Conservation (phyloP, 139 green algal species). For the Chlamydomonas urium region DNA sequence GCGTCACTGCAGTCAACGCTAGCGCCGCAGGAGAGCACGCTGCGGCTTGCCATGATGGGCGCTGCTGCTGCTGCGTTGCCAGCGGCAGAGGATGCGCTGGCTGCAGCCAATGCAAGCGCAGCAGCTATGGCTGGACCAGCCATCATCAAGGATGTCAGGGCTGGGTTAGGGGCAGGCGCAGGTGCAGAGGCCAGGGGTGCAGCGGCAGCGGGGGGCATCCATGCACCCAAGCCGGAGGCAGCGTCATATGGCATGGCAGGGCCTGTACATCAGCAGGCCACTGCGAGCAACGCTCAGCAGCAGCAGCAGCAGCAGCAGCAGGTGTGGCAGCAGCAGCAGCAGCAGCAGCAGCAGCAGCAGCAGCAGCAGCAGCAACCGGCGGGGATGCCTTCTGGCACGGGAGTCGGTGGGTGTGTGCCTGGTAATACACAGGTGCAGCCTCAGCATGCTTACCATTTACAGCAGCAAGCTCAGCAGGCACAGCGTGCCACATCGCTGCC, state of each 20-base stretch:
- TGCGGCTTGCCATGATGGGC: not conserved
- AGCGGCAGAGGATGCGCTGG: not conserved
- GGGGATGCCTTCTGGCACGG: not conserved
- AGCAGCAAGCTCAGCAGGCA: conserved; percentile 16
- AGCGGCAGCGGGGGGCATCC: not conserved
- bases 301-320: not conserved
- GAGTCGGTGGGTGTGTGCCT: not conserved
- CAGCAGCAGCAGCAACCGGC: not conserved
- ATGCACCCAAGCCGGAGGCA: not conserved
- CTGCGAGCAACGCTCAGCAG: not conserved
- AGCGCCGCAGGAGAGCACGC: not conserved
- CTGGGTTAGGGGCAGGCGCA: too few relatives aligned
- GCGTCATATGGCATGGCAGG: not conserved
- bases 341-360: conserved; percentile 16
- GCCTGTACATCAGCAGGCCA: not conserved
- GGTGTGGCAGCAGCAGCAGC: not conserved
- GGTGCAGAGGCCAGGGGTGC: too few relatives aligned
- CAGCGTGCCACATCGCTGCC: not conserved
- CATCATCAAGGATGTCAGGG: not conserved
- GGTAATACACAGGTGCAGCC: too few relatives aligned
- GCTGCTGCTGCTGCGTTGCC: not conserved
- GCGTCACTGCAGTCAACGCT: not conserved
- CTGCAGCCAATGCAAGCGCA: not conserved
- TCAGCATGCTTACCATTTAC: too few relatives aligned
- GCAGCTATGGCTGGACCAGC: not conserved